Percentiles rank a stretch among this genome's conserved stretches.
phyloP scores from a whole-genome alignment of 2,329 filamentous ascomycete genomes.

The Septoria petroselini region DNA sequence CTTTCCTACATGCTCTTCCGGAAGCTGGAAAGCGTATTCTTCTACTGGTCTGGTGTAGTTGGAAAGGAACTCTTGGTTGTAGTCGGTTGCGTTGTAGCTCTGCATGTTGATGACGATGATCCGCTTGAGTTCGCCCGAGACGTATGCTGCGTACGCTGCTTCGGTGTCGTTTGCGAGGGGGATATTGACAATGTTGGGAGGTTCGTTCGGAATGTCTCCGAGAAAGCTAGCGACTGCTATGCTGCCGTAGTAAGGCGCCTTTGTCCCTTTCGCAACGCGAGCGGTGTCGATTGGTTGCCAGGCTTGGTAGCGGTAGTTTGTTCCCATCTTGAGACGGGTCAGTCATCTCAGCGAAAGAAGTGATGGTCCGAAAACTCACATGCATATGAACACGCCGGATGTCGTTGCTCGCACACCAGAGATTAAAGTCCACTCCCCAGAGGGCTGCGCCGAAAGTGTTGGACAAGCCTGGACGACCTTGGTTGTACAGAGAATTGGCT shows the following conservation, averaged over 20 bases:
- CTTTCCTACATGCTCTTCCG: slow-evolving; percentile 28
- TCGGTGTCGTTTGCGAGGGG: slow-evolving; percentile 44
- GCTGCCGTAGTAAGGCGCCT: slow-evolving; percentile 63
- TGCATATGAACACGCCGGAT: slow-evolving; percentile 63
- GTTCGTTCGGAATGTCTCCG: slow-evolving; percentile 39
- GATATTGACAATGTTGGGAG: slow-evolving; percentile 50
- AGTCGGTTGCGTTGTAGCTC: slow-evolving; percentile 51
- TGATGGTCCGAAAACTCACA: slow-evolving; percentile 3
- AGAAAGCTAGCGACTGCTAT: slow-evolving; percentile 58
- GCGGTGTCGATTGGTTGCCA: slow-evolving; percentile 60
- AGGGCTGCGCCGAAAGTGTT: slow-evolving; percentile 65
- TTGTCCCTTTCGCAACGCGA: slow-evolving; percentile 54
- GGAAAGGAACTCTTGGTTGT: slow-evolving; percentile 45
- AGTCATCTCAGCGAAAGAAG: too few relatives aligned
- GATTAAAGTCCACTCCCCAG: slow-evolving; percentile 62
- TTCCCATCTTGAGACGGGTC: slow-evolving; percentile 46
- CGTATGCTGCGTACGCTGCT: slow-evolving; percentile 58
- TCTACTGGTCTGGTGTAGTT: slow-evolving; percentile 36
- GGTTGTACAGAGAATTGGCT: slow-evolving; percentile 61
- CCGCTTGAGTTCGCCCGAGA: slow-evolving; percentile 44
- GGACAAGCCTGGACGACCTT: slow-evolving; percentile 60
- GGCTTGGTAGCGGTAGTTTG: slow-evolving; percentile 58
- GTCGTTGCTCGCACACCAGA: slow-evolving; percentile 55
- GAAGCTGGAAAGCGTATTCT: slow-evolving; percentile 47
- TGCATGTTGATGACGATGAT: slow-evolving; percentile 58